A percentile compares a stretch with the other conserved stretches of the same genome.
Evolutionary conservation across 495 filamentous ascomycete genomes (phyloP).

Genomic region (Hypoxylon lienhwacheense): DNA sequence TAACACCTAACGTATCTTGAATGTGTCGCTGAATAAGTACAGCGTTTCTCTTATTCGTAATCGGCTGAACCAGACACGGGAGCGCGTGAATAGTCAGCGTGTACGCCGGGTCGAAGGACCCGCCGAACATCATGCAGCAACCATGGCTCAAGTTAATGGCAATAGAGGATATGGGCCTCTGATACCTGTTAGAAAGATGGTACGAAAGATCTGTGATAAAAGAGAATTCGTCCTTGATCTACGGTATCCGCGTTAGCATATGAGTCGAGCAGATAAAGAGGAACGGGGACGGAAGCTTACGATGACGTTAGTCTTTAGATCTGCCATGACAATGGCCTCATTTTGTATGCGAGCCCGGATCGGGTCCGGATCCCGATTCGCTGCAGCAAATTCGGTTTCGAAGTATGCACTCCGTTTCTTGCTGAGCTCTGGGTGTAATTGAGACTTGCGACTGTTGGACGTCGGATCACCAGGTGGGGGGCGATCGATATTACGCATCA

Average conservation of each 20-base stretch:
- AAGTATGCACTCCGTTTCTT: constrained; percentile 50
- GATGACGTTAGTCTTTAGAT: constrained; percentile 73
- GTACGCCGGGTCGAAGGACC: constrained; percentile 76
- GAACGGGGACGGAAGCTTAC: constrained; percentile 5
- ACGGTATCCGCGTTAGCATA: constrained; percentile 2
- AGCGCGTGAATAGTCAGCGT: constrained; percentile 75
- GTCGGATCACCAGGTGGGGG: constrained; percentile 43
- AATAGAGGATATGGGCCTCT: constrained; percentile 69
- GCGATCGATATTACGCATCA: constrained; percentile 44
- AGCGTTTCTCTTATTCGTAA: constrained; percentile 82
- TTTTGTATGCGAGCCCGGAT: constrained; percentile 61
- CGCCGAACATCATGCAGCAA: constrained; percentile 74
- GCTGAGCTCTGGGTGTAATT: constrained; percentile 39
- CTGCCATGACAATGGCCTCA: constrained; percentile 73
- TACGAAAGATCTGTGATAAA: constrained; percentile 71
- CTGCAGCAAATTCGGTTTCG: constrained; percentile 50
- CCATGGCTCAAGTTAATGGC: constrained; percentile 72
- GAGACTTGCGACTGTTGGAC: constrained; percentile 37
- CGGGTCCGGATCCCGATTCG: constrained; percentile 39
- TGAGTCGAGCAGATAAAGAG: neutral
- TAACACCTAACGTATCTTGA: constrained; percentile 66
- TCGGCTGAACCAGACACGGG: constrained; percentile 65
- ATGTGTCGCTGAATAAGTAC: constrained; percentile 71
- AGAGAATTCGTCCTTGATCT: constrained; percentile 69
- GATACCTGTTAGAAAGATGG: constrained; percentile 71